Base-by-base conservation (phyloP, 192 early-diverging fungal species). In the Spinellus fusiger region DNA sequence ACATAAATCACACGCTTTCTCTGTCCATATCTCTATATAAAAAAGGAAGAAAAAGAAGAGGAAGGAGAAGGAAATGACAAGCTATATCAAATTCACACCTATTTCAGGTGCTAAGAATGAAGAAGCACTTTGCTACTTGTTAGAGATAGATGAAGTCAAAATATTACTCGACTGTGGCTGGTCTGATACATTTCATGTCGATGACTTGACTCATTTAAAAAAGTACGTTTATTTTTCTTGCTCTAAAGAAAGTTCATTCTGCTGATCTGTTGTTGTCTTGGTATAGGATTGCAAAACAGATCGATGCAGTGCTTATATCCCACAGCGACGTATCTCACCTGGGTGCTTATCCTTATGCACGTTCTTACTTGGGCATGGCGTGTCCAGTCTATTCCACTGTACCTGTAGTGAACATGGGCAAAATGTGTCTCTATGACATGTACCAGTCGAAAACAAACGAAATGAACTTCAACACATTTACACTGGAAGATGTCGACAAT, bases 161-260 rank as follows among this genome's bases (percentile, higher is more conserved):
- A 84, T 98, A 46, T 68, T 98, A 34, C 78, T 98, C 18, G 96
- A 98, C 73, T 98, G 96, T 78, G 96, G 95, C 18, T 93, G 89
- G 87, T 83, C 83, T 49, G 89, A 89, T 66, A 70, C 67, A 34
- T 91, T 94, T 62, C 77, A 94, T 49, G 76, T 80, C 18, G 85
- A 90, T 20, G 82, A 82, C 28, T 72, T 95, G 20, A 68, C 61
- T 35, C 71, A 73, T 37, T 79, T 93, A 12, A 82, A 83, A 76
- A 86, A 86, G 85, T 86, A 73, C 20, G 49, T 52, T 23, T 3
- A 1, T 37, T 37, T 22, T 28, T 51, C 8, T 33, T 64, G 28
- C 27, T 62, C 22, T 33, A 9, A 12, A n/a, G 3, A n/a, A 2
- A n/a, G 3, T 44, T 6, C 1, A 2, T 44, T 44, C 10, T 44